These are phyloP conservation scores for Cryomyces minteri DNA, from an alignment of 495 filamentous ascomycete species.

Conservation along the genomic window DNA sequence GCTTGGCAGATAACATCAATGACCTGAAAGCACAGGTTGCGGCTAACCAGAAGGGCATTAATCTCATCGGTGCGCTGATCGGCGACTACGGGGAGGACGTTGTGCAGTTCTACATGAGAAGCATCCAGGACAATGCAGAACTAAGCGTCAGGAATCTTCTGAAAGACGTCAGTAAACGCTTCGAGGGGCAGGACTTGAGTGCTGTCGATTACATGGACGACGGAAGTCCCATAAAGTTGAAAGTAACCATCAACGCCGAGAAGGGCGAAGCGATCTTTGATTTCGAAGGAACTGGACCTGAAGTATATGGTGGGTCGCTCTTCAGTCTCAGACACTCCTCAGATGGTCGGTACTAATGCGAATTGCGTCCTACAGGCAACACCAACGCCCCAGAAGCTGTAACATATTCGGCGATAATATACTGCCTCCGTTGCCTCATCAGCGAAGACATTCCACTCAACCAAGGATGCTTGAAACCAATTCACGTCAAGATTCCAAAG, in stretches of 20 bases:
- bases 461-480: slow-evolving; percentile 82
- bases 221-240: slow-evolving; percentile 71
- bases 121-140: slow-evolving; percentile 87
- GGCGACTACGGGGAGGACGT: slow-evolving; percentile 78
- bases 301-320: slow-evolving; percentile 52
- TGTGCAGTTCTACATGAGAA: slow-evolving; percentile 90
- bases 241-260: slow-evolving; percentile 62
- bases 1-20: slow-evolving; percentile 84
- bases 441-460: slow-evolving; percentile 89
- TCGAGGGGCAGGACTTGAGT: slow-evolving; percentile 53
- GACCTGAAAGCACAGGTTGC: slow-evolving; percentile 94
- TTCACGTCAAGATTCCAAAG: slow-evolving; percentile 69
- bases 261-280: slow-evolving; percentile 83
- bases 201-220: slow-evolving; percentile 90
- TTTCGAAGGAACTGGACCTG: slow-evolving; percentile 75
- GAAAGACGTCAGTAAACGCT: slow-evolving; percentile 58
- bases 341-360: too few species aligned
- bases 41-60: slow-evolving; percentile 91
- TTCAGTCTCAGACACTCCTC: neutral
- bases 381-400: slow-evolving; percentile 92
- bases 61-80: slow-evolving; percentile 68
- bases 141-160: slow-evolving; percentile 66
- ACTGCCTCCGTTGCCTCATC: slow-evolving; percentile 85
- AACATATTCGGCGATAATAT: slow-evolving; percentile 91
- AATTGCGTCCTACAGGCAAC: slow-evolving; percentile 30